A percentile compares a stretch with the other conserved stretches of the same genome.
Conservation (phyloP, 805 yeast genomes). For the Wickerhamomyces chambardii region DNA sequence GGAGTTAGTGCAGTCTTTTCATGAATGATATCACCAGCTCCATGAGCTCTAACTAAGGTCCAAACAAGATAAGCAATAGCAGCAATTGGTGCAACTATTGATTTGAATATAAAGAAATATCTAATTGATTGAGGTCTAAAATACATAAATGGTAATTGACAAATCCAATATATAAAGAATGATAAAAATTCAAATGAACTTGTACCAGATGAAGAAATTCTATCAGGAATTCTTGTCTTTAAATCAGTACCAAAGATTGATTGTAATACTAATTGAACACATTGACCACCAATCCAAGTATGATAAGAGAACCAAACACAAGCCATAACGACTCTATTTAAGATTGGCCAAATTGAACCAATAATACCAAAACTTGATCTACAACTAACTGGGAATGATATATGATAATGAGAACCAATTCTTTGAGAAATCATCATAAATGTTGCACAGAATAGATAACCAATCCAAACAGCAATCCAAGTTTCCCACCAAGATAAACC, state of each 20-base stretch:
- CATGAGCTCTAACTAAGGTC: constrained; percentile 69
- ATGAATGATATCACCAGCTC: constrained; percentile 57
- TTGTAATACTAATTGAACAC: constrained; percentile 68
- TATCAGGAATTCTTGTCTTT: constrained; percentile 54
- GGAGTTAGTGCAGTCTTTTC: background rate
- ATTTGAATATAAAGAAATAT: constrained; percentile 78
- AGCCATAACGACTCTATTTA: constrained; percentile 84
- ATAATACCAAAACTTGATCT: constrained; percentile 82
- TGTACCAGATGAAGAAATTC: constrained; percentile 47
- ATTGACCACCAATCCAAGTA: constrained; percentile 76
- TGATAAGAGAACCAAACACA: constrained; percentile 88
- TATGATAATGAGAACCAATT: constrained; percentile 73
- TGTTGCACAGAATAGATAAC: constrained; percentile 60
- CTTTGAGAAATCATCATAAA: constrained; percentile 69
- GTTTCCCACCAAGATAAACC: constrained; percentile 90
- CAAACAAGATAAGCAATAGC: constrained; percentile 79
- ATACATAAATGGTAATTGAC: constrained; percentile 73
- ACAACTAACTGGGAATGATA: constrained; percentile 76
- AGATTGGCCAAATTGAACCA: constrained; percentile 82
- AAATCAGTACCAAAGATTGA: constrained; percentile 67
- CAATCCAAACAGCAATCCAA: constrained; percentile 89
- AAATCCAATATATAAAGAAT: constrained; percentile 77
- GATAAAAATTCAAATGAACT: constrained; percentile 67
- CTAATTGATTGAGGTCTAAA: constrained; percentile 77
- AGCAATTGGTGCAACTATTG: constrained; percentile 72